Base-by-base conservation (phyloP, 495 filamentous ascomycete species). In the Barbatosphaeria neglecta region DNA sequence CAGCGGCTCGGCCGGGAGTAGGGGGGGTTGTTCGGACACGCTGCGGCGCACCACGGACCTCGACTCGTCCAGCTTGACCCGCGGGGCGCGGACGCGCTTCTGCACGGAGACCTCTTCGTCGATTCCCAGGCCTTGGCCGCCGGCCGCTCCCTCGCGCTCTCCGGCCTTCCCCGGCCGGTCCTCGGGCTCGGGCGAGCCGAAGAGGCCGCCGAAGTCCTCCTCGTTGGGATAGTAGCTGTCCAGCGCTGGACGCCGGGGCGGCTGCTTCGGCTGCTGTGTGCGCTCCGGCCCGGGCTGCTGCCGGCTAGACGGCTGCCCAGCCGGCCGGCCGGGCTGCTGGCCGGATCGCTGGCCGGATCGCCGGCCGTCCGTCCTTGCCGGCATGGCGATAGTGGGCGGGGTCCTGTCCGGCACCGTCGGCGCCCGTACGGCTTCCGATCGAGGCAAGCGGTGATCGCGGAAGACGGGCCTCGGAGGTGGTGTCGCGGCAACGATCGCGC, bases 21-120 rank as follows among this genome's bases (percentile, higher is more conserved):
- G n/a, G n/a, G n/a, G n/a, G n/a, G 46, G 33, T 3, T 54, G 11
- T 8, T 10, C 25, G n/a, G 37, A 1, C 11, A 22, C 18, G 18
- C 27, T 11, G 11, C 20, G 13, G 16, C 38, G 9, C 13, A 15
- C 20, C 10, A 23, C 20, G 6, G 8, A 22, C 37, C 69, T 47
- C 59, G 66, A 59, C 51, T 94, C 88, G 57, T 98, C 93, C 38
- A 99, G 65, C 62, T 95, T 99, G 1, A 89, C 83, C 44, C 77
- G 68, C 6, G 86, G 84, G 17, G 69, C 76, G 52, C 87, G 73
- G 4, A 66, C 56, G 56, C 82, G 85, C 63, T 82, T 90, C 5
- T 72, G 75, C 8, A 95, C 69, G 51, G 84, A 83, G 50, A 99
- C 74, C 54, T 95, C 87, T 51, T 90, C 82, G 47, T 97, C 90